Base-by-base conservation (phyloP, 805 yeast species). In the Komagataella ulmi region DNA sequence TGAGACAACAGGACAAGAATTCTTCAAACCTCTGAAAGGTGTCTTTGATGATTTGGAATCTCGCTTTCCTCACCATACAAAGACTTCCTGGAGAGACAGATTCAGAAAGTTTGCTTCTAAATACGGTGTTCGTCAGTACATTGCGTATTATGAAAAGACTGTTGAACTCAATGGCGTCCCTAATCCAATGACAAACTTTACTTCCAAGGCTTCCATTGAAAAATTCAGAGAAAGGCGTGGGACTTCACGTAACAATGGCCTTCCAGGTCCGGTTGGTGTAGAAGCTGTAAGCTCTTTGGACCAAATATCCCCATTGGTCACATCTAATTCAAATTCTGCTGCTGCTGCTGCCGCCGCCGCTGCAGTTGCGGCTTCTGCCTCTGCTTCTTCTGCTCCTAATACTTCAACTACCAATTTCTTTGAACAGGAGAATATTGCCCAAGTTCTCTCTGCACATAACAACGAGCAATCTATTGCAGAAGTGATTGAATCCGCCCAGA, bases 11-110 rank as follows among this genome's bases (percentile, higher is more conserved):
- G 21, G 30, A 1, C 21, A 45, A 45, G 47, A 45, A 10, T 45
- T 45, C 17, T 45, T 24, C 47, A 51, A 18, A 18, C 48, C n/a
- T 45, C 45, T 44, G 45, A 36, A 36, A 14, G 50, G 17, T 17
- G 69, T 74, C 17, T 75, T 73, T 57, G 67, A 66, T 17, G 61
- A 62, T 19, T 61, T 75, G 53, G 67, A 70, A 47, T 61, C 66
- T 40, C 60, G 59, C 44, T 61, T 67, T 52, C 76, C 83, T 8
- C 66, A 73, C 44, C 93, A 86, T 63, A 69, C 85, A 3, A 73
- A 73, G 48, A 75, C 77, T 59, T 81, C 90, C n/a, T 86, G 91
- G 90, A 79, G 93, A 63, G 93, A 85, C 61, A 73, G 93, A 55
- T 85, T 77, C 62, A 69, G 91, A 56, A 85, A 84, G 64, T 84